Percentiles rank a stretch among this genome's conserved stretches.
These are phyloP conservation scores for Cryphonectria japonica DNA, from an alignment of 2,329 filamentous ascomycete species.

Conservation along the genomic window DNA sequence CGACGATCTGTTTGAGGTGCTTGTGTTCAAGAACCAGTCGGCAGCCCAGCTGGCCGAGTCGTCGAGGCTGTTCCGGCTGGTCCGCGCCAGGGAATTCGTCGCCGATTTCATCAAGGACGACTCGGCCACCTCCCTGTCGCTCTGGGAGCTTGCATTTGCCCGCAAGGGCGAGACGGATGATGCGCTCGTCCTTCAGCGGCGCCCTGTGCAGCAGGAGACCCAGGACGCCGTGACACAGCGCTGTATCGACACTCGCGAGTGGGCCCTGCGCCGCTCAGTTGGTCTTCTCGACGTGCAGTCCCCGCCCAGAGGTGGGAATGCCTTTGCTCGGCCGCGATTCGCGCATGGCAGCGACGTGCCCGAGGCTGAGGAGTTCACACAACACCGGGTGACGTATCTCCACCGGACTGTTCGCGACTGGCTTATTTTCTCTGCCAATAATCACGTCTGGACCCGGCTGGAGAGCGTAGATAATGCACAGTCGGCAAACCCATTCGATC, in stretches of 20 bases:
- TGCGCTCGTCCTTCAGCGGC: constrained; percentile 21
- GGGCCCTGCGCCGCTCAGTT: constrained; percentile 19
- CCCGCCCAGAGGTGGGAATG: constrained; percentile 1
- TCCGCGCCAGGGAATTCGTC: constrained; percentile 38
- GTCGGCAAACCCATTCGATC: constrained; percentile 33
- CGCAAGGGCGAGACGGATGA: constrained; percentile 32
- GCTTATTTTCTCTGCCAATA: constrained; percentile 32
- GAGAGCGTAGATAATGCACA: background rate
- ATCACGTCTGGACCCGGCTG: constrained; percentile 33
- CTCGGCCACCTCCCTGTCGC: constrained; percentile 36
- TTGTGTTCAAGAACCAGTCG: constrained; percentile 38
- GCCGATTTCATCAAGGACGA: constrained; percentile 41
- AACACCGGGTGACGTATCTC: constrained; percentile 39
- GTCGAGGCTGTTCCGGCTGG: constrained; percentile 37
- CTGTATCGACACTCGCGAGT: constrained; percentile 13
- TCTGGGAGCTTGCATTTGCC: constrained; percentile 42
- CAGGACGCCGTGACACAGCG: constrained; percentile 29
- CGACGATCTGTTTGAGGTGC: constrained; percentile 37
- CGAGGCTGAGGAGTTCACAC: constrained; percentile 10
- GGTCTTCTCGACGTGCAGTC: constrained; percentile 20
- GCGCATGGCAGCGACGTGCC: constrained; percentile 6
- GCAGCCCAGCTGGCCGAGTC: constrained; percentile 31
- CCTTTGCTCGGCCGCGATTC: constrained; percentile 1
- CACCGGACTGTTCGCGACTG: constrained; percentile 43
- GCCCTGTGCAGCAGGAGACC: constrained; percentile 32